Evolutionary conservation across 1,139 yeast species (phyloP), one percentile per base, ranked within the genome.

Genomic region (Pneumocystis oryctolagi): DNA sequence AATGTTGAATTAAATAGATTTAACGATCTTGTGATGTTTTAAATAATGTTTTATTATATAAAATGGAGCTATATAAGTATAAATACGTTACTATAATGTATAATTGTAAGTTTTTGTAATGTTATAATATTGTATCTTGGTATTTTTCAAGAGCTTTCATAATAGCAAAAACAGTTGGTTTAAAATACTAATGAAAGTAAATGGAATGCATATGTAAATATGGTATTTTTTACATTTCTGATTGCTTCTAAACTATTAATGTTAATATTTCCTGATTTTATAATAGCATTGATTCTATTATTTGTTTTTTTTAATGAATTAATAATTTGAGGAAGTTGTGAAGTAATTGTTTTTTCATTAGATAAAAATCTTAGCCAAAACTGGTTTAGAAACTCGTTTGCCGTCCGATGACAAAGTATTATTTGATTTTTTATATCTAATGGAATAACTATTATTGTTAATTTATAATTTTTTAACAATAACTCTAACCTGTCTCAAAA

Each of bases 331-430:
- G 77, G 74, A 25, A 82, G 74, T 25, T 77, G 75, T 1, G 70
- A 68, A 12, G 81, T 82, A 65, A 80, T 80, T 20, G 81, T 77
- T 62, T 82, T 85, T 62, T 82, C 85, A 14, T 83, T 82, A 37
- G 83, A 80, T 67, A 79, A 79, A 68, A 81, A 82, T 69, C 82
- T 83, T 5, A 78, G 71, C 85, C 89, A 85, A 70, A 85, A 85
- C 71, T 85, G 90, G 64, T 82, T 79, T 60, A 85, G 71, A 69
- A 85, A 85, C 71, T 85, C 92, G 56, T 83, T 78, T 1, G 89
- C 81, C 0, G 90, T 84, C 1, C 84, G 80, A 70, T 85, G 89
- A 25, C 69, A 65, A 12, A 64, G 57, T 30, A 66, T 65, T 67
- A 73, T 64, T 60, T 58, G 71, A 30, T 4, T 65, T 61, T 34